A percentile compares a stretch with the other conserved stretches of the same genome.
Conservation (phyloP, 2,329 filamentous ascomycete species). For the Fusarium tupiense region DNA sequence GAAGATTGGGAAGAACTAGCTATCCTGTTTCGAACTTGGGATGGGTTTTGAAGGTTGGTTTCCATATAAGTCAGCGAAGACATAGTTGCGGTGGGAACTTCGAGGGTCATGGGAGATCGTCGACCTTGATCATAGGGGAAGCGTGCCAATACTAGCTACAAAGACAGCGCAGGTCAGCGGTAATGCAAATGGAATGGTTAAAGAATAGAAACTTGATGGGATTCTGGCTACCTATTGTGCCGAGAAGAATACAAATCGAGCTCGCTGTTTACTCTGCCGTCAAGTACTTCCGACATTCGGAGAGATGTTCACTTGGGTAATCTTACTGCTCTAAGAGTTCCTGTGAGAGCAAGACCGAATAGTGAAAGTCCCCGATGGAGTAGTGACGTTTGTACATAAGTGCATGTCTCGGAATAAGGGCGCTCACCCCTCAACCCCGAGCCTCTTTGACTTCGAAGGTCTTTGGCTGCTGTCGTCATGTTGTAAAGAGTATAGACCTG, state of each 20-base stretch:
- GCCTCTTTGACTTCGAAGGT: neutral
- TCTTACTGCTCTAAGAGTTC: fast-evolving
- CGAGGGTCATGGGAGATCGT: too few relatives aligned
- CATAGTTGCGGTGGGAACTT: neutral
- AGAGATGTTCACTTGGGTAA: neutral
- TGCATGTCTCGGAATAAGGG: neutral
- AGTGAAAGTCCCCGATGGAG: too few relatives aligned
- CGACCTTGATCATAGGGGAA: neutral
- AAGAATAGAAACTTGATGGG: too few relatives aligned
- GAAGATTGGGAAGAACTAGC: neutral
- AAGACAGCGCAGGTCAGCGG: neutral
- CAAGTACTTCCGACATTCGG: too few relatives aligned
- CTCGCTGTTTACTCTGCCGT: neutral
- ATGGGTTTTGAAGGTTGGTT: too few relatives aligned
- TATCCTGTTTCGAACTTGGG: neutral
- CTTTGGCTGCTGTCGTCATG: neutral
- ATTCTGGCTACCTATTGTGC: neutral
- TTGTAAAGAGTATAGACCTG: fast-evolving
- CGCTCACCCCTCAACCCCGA: neutral
- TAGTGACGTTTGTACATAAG: neutral
- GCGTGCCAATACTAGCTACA: neutral
- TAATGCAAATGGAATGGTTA: too few relatives aligned
- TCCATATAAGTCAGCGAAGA: neutral
- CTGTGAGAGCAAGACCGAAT: neutral
- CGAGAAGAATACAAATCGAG: neutral